phyloP scores from a whole-genome alignment of 176 grass and related monocot species.

The Avena atlantica region DNA sequence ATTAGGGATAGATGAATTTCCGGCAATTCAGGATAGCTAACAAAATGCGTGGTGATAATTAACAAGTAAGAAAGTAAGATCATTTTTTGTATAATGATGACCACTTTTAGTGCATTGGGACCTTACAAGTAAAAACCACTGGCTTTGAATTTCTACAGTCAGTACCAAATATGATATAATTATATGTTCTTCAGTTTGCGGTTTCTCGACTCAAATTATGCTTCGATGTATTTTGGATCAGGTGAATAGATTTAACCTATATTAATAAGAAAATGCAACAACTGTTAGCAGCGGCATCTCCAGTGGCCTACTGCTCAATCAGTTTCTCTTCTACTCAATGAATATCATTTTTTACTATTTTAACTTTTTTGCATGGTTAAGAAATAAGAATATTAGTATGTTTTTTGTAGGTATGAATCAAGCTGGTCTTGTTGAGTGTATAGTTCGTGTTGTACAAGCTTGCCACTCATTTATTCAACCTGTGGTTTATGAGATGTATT shows the following conservation, averaged over 20 bases:
- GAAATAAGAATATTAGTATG: neutral
- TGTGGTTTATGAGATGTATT: constrained; percentile 83
- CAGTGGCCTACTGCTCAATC: neutral
- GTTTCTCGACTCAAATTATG: neutral
- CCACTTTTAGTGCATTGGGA: neutral
- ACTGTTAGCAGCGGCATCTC: neutral
- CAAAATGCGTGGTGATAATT: neutral
- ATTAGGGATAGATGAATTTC: neutral
- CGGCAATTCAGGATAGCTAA: neutral
- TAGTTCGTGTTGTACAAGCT: constrained; percentile 75
- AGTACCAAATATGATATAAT: neutral
- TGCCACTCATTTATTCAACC: constrained; percentile 87
- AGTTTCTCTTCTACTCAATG: neutral
- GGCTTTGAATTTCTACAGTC: neutral
- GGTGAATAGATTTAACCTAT: neutral
- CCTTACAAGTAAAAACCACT: neutral
- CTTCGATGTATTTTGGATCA: neutral
- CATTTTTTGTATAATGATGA: neutral
- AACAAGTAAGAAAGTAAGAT: neutral
- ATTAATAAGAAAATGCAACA: neutral
- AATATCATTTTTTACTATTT: neutral
- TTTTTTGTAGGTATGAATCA: constrained; percentile 93
- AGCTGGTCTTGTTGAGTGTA: constrained; percentile 94
- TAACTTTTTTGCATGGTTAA: neutral
- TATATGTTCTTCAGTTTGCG: neutral